Evolutionary conservation across 2,329 filamentous ascomycete genomes (phyloP), one percentile per base, ranked within the genome.

Genomic region (Colletotrichum camelliae): DNA sequence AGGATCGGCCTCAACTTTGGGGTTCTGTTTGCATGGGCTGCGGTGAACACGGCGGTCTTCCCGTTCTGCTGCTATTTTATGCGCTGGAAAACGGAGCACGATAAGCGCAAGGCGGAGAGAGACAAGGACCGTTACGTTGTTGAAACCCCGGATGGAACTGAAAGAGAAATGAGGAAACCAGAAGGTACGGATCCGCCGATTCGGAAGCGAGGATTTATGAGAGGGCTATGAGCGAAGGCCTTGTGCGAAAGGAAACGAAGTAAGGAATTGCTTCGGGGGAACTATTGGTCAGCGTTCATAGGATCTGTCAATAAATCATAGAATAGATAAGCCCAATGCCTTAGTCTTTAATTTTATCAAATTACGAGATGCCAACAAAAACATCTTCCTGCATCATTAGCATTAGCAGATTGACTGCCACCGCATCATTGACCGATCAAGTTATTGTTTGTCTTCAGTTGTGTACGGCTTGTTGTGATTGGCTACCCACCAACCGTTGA

Each of bases 1-100:
- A 81, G 87, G 16, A 89, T 93, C 66, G 91, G 91, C 0, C 81
- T 92, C 4, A 90, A 93, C 77, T 90, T 93, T 81, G 91, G 89
- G 0, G 83, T 93, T 2, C 80, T 94, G 58, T 88, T 93, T 74
- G 88, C 88, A 0, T 93, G 91, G 92, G 83, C 82, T 2, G 89
- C 85, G 0, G 81, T 91, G 5, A 90, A 90, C 72, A 88, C 88
- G 0, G 79, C 81, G 0, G 75, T 93, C 9, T 93, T 92, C 79
- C 91, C 90, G 0, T 77, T 91, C 3, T 85, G 84, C 70, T 86
- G 84, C 77, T 85, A 84, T 61, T 81, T 86, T 57, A 85, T 87
- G 85, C 79, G 84, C 16, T 87, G 86, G 86, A 86, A 85, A 78
- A 83, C 73, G 27, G 82, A 84, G 78, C 77, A 77, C 12, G 80